phyloP scores from a whole-genome alignment of 331 rosid species.

The Rosa hybrid region DNA sequence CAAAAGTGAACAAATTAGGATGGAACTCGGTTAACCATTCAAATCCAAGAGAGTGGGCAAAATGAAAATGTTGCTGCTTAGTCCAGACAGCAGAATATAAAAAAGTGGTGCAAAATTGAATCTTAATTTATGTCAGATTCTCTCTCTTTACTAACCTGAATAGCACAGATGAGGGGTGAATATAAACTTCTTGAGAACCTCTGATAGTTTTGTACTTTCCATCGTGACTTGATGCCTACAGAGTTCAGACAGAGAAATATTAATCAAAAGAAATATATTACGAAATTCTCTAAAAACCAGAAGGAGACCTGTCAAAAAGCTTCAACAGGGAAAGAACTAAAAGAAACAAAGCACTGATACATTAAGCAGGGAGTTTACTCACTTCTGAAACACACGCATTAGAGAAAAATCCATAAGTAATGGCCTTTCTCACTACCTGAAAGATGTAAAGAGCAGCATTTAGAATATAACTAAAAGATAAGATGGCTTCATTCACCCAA shows the following conservation, averaged over 20 bases:
- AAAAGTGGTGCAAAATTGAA: not conserved
- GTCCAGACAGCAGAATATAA: not conserved
- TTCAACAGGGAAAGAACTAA: not conserved
- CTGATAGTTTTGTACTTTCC: slow-evolving; percentile 87
- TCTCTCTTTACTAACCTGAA: slow-evolving; percentile 65
- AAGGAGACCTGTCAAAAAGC: not conserved
- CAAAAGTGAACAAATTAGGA: not conserved
- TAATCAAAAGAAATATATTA: not conserved
- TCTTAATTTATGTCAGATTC: not conserved
- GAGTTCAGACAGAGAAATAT: slow-evolving; percentile 41
- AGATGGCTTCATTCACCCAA: not conserved
- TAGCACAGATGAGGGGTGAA: slow-evolving; percentile 92
- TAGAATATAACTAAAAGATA: not conserved
- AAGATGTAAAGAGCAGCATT: slow-evolving; percentile 3
- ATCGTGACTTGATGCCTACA: slow-evolving; percentile 74
- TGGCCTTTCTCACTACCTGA: slow-evolving; percentile 81
- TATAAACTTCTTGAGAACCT: slow-evolving; percentile 87
- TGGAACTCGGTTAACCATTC: not conserved
- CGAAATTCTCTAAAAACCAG: too few relatives aligned
- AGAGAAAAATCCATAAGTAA: slow-evolving; percentile 80
- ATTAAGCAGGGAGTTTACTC: slow-evolving; percentile 29
- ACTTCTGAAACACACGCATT: slow-evolving; percentile 81
- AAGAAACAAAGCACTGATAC: not conserved
- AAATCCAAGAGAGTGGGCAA: not conserved
- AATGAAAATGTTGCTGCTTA: not conserved